phyloP scores from a whole-genome alignment of 2,329 filamentous ascomycete species.

The Aspergillus flavus region DNA sequence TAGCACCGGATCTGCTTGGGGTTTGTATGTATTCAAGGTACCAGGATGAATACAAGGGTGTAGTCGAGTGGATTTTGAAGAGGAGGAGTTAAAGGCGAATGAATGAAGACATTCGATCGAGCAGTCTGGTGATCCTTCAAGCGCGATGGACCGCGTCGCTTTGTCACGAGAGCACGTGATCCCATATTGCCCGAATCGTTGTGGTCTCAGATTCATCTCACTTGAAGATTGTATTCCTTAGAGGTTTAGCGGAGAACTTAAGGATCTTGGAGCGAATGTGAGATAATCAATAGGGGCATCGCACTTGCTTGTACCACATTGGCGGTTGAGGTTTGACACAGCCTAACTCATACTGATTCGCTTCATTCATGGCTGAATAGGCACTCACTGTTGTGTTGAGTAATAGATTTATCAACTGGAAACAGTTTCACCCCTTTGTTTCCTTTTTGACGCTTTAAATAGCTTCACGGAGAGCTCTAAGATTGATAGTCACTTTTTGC shows the following conservation, averaged over 20 bases:
- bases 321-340: background rate
- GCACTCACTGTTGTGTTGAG: background rate
- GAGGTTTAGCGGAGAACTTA: background rate
- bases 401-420: no score
- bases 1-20: background rate
- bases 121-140: background rate
- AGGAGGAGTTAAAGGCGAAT: conserved; percentile 4
- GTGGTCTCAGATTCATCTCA: background rate
- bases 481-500: no score
- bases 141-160: conserved; percentile 22
- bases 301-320: background rate
- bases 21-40: background rate
- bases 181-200: conserved; percentile 3
- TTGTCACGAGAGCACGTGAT: conserved; percentile 28
- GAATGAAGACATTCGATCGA: background rate
- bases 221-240: background rate
- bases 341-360: background rate
- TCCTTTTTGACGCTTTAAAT: no score
- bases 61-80: background rate
- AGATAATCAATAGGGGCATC: background rate
- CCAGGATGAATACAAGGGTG: background rate
- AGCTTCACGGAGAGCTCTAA: no score
- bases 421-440: no score
- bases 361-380: background rate
- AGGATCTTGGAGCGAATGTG: background rate